phyloP scores from a whole-genome alignment of 164 flowering plant genomes.

The Malania oleifera region DNA sequence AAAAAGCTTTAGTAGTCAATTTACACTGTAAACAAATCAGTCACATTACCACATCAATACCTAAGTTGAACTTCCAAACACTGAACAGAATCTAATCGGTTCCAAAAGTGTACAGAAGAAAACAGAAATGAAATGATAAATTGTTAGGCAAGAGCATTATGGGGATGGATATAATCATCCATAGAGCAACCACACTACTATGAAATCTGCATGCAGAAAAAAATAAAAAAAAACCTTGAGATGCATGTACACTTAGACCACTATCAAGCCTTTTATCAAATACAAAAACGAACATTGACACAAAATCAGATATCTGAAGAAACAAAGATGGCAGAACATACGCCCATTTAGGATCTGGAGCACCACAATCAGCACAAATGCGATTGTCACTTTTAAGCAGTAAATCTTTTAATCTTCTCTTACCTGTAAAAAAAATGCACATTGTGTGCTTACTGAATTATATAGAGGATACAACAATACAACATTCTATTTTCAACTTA shows the following conservation, averaged over 20 bases:
- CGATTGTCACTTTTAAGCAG: slow-evolving; percentile 69
- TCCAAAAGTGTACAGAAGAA: no score
- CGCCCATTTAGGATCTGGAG: slow-evolving; percentile 99
- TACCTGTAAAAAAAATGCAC: slow-evolving; percentile 40
- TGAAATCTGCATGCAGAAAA: not conserved
- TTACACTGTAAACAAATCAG: no score
- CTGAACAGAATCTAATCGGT: no score
- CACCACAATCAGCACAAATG: slow-evolving; percentile 90
- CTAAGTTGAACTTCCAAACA: no score
- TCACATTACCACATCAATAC: no score
- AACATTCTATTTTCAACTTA: not conserved
- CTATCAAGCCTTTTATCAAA: not conserved
- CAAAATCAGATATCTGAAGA: not conserved
- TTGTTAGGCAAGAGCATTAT: not conserved
- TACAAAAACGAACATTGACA: not conserved
- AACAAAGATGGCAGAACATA: slow-evolving; percentile 37
- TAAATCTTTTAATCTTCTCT: slow-evolving; percentile 68
- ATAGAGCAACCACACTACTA: not conserved
- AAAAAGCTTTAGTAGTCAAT: no score
- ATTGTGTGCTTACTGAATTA: not conserved
- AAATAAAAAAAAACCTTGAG: no score
- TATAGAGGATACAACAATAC: not conserved
- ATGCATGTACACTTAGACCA: no score
- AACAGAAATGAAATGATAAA: no score
- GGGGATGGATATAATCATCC: not conserved